Base-by-base conservation (phyloP, 78 protist species). In the Polysphondylium violaceum region DNA sequence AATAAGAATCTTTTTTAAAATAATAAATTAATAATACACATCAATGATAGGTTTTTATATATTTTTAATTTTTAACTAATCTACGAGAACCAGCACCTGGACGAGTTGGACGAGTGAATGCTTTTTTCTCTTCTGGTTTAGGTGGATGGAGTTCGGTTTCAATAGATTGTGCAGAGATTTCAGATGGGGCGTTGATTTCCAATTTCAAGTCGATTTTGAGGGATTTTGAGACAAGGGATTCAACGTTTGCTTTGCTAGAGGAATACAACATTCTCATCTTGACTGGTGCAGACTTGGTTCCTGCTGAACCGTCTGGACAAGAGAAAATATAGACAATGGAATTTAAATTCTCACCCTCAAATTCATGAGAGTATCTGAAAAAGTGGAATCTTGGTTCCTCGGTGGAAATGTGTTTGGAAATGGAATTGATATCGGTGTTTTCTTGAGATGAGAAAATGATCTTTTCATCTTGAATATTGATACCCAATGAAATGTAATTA, bases 271-370 rank as follows among this genome's bases (percentile, higher is more conserved):
- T 93, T 64, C 95, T 61, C 85, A 27, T 43, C 16, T 43, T 21
- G 6, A 93, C 91, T 31, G 95, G 93, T 5, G 95, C 95, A 60
- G 74, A 38, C 61, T 55, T 65, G 2, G 95, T 93, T 9, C 86
- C 86, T 27, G 38, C 50, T 33, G 95, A 93, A 36, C 95, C 95
- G 31, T 93, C 95, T 36, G 95, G 95, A 33, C 95, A 93, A 21
- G 95, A 86, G 87, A 73, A 93, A 25, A 93, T 29, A 43, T 56
- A 93, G 27, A 93, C 76, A 36, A 74, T 27, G 11, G 95, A 74
- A 14, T 69, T 41, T 29, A 86, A 29, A 27, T 59, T 6, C 3
- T 51, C 87, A 41, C 93, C 95, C 17, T 93, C 93, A 43, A 87
- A 83, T 12, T 65, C 23, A 55, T 93, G 95, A 14, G 74, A 12